Base-by-base conservation (phyloP, 345 rosid genomes). In the Bretschneidera sinensis region DNA sequence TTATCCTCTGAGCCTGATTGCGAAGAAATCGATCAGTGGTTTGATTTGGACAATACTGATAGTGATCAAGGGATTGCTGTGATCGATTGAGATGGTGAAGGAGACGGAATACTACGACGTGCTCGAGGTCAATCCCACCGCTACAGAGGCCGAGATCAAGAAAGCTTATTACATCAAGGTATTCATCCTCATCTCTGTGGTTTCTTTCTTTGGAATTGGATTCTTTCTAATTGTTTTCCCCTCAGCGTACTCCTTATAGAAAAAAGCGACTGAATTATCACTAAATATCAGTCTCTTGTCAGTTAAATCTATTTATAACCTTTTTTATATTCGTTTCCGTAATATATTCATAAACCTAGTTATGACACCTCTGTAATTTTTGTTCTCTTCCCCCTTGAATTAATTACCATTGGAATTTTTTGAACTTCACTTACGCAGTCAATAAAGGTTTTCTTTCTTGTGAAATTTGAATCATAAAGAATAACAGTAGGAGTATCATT, bases 131-230 rank as follows among this genome's bases (percentile, higher is more conserved):
- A 87, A 73, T 70, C 97, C 99, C 59, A 73, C 84, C 50, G 97
- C 97, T 71, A 74, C 95, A 0, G 99, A 94, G 63, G 73, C 96
- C 54, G 99, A 90, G 81, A 94, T 94, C 70, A 94, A 90, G 80
- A 94, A 90, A 74, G 99, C 97, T 67, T 94, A 90, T 63, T 94
- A 89, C 76, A 76, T 86, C 58, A 94, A 85, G 99, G 99, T 89
- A 61, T 0, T 0, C 16, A 5, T 39, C 10, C 45, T 5, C 10
- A 28, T 39, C 11, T 39, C 17, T 54, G 48, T 39, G n/a, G 33
- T 25, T 55, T 61, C 35, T 55, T 55, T 53, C 67, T 57, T 62
- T 15, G 20, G 5, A 9, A 8, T 17, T 19, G 24, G 47, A 24
- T 62, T 39, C 9, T 31, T 31, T 31, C 35, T 31, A 31, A 31